Percentiles rank a stretch among this genome's conserved stretches.
Conservation (phyloP, 1,284 basidiomycete species). For the Irpex sp. region DNA sequence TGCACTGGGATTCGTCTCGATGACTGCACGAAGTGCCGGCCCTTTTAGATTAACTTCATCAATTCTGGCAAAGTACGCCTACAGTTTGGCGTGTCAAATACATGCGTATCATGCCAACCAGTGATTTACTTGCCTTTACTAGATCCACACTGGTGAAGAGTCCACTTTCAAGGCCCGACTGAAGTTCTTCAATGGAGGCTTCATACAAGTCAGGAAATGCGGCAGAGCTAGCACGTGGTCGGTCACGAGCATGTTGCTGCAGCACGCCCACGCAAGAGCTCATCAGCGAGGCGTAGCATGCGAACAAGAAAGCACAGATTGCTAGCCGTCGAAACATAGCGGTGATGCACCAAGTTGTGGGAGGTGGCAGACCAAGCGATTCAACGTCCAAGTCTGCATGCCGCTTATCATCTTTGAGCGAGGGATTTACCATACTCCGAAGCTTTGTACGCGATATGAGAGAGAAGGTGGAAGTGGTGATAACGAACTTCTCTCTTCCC, state of each 20-base stretch:
- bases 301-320: background rate
- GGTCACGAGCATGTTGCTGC: background rate
- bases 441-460: background rate
- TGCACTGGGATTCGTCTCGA: slow-evolving; percentile 62
- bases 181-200: slow-evolving; percentile 37
- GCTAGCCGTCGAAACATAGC: background rate
- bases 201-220: slow-evolving; percentile 40
- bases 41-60: slow-evolving; percentile 68
- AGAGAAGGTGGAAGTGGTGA: background rate
- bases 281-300: background rate
- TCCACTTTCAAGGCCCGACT: slow-evolving; percentile 31
- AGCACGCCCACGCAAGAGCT: background rate
- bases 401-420: background rate
- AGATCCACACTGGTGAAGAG: slow-evolving; percentile 40
- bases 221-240: background rate
- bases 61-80: slow-evolving; percentile 70
- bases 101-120: no score
- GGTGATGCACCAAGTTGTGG: background rate
- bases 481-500: background rate
- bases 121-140: slow-evolving; percentile 29
- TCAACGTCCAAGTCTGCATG: background rate
- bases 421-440: background rate
- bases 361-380: background rate
- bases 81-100: background rate
- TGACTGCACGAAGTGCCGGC: slow-evolving; percentile 55